Conservation (phyloP, 352 stramenopile genomes). For the Peronospora destructor region DNA sequence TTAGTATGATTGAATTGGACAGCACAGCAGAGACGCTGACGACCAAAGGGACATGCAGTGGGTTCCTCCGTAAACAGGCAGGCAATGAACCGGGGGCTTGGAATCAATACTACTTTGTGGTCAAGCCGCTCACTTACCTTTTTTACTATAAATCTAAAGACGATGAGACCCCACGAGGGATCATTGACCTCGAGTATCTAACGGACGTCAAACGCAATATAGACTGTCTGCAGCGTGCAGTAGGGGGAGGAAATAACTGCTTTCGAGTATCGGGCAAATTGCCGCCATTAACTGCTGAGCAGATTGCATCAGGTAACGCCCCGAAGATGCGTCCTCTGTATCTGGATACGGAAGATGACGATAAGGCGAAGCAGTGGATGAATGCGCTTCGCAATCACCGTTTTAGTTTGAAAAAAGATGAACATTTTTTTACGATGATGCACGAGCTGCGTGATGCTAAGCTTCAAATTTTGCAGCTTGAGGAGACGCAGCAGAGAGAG, state of each 20-base stretch:
- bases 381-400: conserved; percentile 56
- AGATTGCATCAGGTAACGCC: conserved; percentile 28
- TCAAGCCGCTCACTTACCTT: conserved; percentile 69
- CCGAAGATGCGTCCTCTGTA: conserved; percentile 61
- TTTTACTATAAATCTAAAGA: conserved; percentile 75
- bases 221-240: conserved; percentile 67
- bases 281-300: conserved; percentile 29
- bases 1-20: conserved; percentile 39
- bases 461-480: conserved; percentile 23
- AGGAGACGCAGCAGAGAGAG: conserved; percentile 29
- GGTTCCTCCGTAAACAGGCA: conserved; percentile 66
- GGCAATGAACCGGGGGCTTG: conserved; percentile 72
- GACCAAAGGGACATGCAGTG: conserved; percentile 43
- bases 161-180: conserved; percentile 56
- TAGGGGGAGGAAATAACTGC: conserved; percentile 52
- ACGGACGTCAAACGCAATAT: conserved; percentile 66
- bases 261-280: conserved; percentile 71
- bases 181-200: conserved; percentile 79
- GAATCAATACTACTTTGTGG: conserved; percentile 78
- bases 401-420: conserved; percentile 47
- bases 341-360: conserved; percentile 45
- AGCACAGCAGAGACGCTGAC: conserved; percentile 39
- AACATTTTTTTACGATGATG: conserved; percentile 33
- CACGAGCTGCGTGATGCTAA: conserved; percentile 37
- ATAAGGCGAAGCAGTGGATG: conserved; percentile 63